These are phyloP conservation scores for Lathyrus aphaca DNA, from an alignment of 306 rosid species.

Conservation along the genomic window DNA sequence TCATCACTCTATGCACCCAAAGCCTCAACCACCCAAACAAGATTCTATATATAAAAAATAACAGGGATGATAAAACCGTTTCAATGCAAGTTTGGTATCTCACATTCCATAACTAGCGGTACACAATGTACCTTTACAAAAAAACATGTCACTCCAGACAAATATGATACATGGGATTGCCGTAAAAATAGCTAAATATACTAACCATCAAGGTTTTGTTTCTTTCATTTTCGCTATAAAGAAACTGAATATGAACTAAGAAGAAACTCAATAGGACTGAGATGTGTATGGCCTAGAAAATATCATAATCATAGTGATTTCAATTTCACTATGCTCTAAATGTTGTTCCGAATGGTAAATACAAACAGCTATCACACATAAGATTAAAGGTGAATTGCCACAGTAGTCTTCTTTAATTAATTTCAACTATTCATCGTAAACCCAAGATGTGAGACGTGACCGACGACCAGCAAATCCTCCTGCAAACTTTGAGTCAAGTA, in stretches of 20 bases:
- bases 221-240: constrained; percentile 24
- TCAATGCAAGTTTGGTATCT: background rate
- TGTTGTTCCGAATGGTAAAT: constrained; percentile 5
- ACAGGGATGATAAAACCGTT: background rate
- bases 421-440: constrained; percentile 53
- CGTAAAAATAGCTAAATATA: constrained; percentile 20
- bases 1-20: too few relatives aligned
- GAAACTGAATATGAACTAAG: background rate
- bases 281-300: constrained; percentile 23
- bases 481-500: constrained; percentile 50
- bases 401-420: constrained; percentile 3
- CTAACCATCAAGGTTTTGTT: constrained; percentile 4
- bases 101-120: background rate
- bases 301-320: constrained; percentile 9
- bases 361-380: constrained; percentile 5
- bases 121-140: background rate
- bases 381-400: constrained; percentile 23
- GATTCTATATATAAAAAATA: too few relatives aligned
- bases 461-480: constrained; percentile 35
- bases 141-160: background rate
- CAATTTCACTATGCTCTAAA: background rate
- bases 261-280: constrained; percentile 12
- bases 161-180: constrained; percentile 9
- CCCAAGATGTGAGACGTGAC: constrained; percentile 57
- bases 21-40: too few relatives aligned